Percentiles rank a stretch among this genome's conserved stretches.
phyloP scores from a whole-genome alignment of 1,139 yeast genomes.

The Scheffersomyces insectosa region DNA sequence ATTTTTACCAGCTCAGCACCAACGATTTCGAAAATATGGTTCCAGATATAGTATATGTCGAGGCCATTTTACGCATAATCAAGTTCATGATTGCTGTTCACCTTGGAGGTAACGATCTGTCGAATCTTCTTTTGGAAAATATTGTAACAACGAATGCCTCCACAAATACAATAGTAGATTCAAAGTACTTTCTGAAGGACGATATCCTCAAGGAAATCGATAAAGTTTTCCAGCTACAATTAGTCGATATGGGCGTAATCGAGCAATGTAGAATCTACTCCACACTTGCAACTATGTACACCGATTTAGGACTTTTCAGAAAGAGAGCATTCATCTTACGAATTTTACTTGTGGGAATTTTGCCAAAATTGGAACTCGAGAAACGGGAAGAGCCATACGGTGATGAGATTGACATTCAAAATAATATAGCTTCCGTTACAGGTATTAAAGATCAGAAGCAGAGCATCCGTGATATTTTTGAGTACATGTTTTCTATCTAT shows the following conservation, averaged over 20 bases:
- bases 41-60: slow-evolving; percentile 81
- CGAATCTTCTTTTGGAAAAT: slow-evolving; percentile 26
- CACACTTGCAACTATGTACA: slow-evolving; percentile 65
- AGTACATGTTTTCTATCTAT: slow-evolving; percentile 42
- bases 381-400: not conserved
- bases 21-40: slow-evolving; percentile 69
- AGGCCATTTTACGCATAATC: slow-evolving; percentile 63
- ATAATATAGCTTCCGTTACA: not conserved
- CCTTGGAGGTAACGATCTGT: slow-evolving; percentile 43
- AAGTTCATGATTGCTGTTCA: slow-evolving; percentile 60
- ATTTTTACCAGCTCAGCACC: slow-evolving; percentile 61
- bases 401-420: slow-evolving; percentile 5
- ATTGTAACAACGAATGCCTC: slow-evolving; percentile 42
- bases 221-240: slow-evolving; percentile 39
- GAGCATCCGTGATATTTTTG: slow-evolving; percentile 32
- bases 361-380: slow-evolving; percentile 38
- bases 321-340: slow-evolving; percentile 72
- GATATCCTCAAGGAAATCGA: slow-evolving; percentile 57
- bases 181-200: slow-evolving; percentile 22
- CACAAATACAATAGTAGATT: slow-evolving; percentile 15
- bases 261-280: slow-evolving; percentile 65
- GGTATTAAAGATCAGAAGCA: slow-evolving; percentile 5
- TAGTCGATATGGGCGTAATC: slow-evolving; percentile 44
- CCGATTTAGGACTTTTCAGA: slow-evolving; percentile 59
- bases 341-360: slow-evolving; percentile 53